Evolutionary conservation across 1,284 basidiomycete species (phyloP), one percentile per base, ranked within the genome.

Genomic region (Rhodotorula sp.): DNA sequence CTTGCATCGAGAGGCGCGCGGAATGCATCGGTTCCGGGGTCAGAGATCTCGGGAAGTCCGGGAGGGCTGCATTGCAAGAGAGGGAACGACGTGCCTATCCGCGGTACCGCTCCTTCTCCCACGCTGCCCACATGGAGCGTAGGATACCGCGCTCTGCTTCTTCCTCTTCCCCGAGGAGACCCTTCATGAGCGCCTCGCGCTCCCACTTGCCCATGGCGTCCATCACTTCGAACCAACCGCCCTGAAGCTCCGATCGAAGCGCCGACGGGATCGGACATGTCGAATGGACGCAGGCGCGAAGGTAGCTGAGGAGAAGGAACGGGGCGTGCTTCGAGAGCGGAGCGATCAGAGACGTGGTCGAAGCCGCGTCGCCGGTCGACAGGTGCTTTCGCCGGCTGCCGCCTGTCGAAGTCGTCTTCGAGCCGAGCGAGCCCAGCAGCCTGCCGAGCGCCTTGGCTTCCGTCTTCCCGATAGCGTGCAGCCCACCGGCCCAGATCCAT

Each of bases 281-380:
- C 38, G 69, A 43, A 60, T 76, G 70, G 5, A 77, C 64, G 72
- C 69, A 67, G 2, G 71, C 67, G 57, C 67, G 70, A 2, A 79
- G 72, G 72, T 77, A 79, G 26, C 67, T 58, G 50, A 75, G 66
- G 38, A 79, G 63, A 47, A 79, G 67, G 70, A 79, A 79, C 3
- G 77, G 78, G 5, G 77, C 77, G 62, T 79, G 77, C 70, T 79
- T 79, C 14, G 76, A 77, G 1, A 78, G 67, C 5, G 77, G 77
- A 3, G 72, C 78, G 16, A 62, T 31, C 49, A 79, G 73, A 0
- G 76, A 77, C 3, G 64, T 68, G 34, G 54, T 71, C 26, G 60
- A 60, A 2, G 60, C 23, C 43, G 28, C 52, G 19, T 58, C 63
- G 50, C 62, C 64, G 43, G 48, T 48, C 50, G 55, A 28, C 57